A percentile compares a stretch with the other conserved stretches of the same genome.
These are phyloP conservation scores for Penicillium sp. DNA, from an alignment of 2,329 filamentous ascomycete genomes.

Conservation along the genomic window DNA sequence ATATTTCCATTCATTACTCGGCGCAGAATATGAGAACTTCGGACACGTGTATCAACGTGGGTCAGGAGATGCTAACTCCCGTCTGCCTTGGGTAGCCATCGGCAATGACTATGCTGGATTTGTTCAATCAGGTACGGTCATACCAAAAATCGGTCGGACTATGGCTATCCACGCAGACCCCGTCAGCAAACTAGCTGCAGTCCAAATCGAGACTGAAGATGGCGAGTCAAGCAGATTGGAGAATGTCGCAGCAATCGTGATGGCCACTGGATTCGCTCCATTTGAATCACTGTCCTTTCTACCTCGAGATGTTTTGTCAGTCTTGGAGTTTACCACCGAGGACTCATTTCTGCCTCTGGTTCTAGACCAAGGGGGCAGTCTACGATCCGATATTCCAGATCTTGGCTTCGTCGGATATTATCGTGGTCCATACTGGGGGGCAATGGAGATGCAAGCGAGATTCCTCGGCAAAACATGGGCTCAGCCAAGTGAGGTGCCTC, in stretches of 20 bases:
- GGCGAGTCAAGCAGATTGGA: constrained; percentile 50
- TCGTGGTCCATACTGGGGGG: constrained; percentile 81
- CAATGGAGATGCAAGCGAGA: constrained; percentile 84
- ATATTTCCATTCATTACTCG: constrained; percentile 50
- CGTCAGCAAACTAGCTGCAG: constrained; percentile 8
- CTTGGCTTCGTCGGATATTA: constrained; percentile 85
- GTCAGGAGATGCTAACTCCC: constrained; percentile 45
- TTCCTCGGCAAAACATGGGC: constrained; percentile 67
- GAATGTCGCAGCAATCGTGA: constrained; percentile 68
- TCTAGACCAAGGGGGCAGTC: constrained; percentile 69
- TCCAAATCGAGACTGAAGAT: constrained; percentile 46
- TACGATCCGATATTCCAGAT: constrained; percentile 63
- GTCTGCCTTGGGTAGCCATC: constrained; percentile 70
- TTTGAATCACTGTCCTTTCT: constrained; percentile 68
- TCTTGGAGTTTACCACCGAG: constrained; percentile 61
- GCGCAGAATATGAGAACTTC: constrained; percentile 49
- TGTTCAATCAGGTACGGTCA: constrained; percentile 67
- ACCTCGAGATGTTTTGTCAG: constrained; percentile 57
- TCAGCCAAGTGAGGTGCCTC: constrained; percentile 13
- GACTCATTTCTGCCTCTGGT: constrained; percentile 65
- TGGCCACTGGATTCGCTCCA: constrained; percentile 76
- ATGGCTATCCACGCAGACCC: constrained; percentile 13
- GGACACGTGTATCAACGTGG: constrained; percentile 40
- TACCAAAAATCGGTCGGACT: constrained; percentile 51
- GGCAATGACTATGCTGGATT: constrained; percentile 76